Evolutionary conservation across 805 yeast genomes (phyloP), one percentile per base, ranked within the genome.

Genomic region (Hyphopichia homilentoma): DNA sequence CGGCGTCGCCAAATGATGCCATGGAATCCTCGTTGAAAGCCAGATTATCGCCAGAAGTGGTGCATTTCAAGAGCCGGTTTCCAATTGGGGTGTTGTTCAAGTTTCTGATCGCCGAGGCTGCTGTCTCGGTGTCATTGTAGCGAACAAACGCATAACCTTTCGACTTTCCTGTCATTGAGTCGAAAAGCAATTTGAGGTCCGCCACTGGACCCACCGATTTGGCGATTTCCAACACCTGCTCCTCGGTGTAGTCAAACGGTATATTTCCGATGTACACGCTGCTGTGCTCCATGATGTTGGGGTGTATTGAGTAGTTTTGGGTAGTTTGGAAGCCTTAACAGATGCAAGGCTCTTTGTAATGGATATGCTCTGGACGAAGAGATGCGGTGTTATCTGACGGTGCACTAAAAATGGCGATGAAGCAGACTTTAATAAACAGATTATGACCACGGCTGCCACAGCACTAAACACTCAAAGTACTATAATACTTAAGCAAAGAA

Each of bases 241-340:
- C 95, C 54, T 90, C 97, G 0, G 96, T 84, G 50, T 84, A 87
- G 49, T 90, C 97, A 52, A 80, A 87, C 1, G 97, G 97, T 23
- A 90, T 84, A 11, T 86, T 81, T 3, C 96, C 95, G 25, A 89
- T 75, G 48, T 84, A 84, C 2, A 87, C 82, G 34, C 48, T 48
- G n/a, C 37, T 47, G 29, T 33, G 33, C 16, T 21, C 13, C 27
- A 24, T 13, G n/a, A n/a, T n/a, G n/a, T n/a, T n/a, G n/a, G n/a
- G n/a, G n/a, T n/a, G n/a, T n/a, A n/a, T n/a, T n/a, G n/a, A n/a
- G n/a, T n/a, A n/a, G n/a, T n/a, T n/a, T n/a, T n/a, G n/a, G n/a
- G n/a, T n/a, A n/a, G n/a, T n/a, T n/a, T n/a, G n/a, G n/a, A n/a
- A n/a, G n/a, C n/a, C n/a, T n/a, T n/a, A n/a, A n/a, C n/a, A n/a